A percentile compares a stretch with the other conserved stretches of the same genome.
Conservation (phyloP, 495 filamentous ascomycete genomes). For the Aspergillus nanangensis region DNA sequence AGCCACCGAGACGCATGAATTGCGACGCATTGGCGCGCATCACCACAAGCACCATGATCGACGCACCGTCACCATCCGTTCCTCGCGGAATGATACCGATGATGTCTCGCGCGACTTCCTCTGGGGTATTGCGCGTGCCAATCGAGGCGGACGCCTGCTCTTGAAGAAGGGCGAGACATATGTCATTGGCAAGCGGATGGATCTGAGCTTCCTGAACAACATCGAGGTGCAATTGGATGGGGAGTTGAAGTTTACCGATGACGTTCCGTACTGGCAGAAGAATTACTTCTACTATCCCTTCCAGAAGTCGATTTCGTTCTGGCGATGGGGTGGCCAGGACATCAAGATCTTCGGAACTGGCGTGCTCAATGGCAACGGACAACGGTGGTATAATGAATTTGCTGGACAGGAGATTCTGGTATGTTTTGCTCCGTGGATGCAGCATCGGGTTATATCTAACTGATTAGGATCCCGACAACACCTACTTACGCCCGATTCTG, state of each 20-base stretch:
- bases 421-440: not conserved
- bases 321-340: constrained; percentile 55
- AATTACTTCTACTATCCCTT: constrained; percentile 53
- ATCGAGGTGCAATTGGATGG: constrained; percentile 55
- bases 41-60: constrained; percentile 31
- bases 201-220: constrained; percentile 52
- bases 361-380: constrained; percentile 52
- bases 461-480: constrained; percentile 44
- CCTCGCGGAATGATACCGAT: constrained; percentile 48
- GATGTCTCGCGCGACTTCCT: constrained; percentile 52
- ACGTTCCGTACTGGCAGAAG: constrained; percentile 54
- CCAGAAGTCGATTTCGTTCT: constrained; percentile 58
- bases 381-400: constrained; percentile 46
- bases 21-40: constrained; percentile 25
- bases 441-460: not conserved
- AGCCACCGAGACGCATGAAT: constrained; percentile 14
- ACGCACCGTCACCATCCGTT: constrained; percentile 42
- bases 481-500: constrained; percentile 50
- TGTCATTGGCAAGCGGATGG: constrained; percentile 52
- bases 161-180: constrained; percentile 48
- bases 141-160: constrained; percentile 48
- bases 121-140: constrained; percentile 46
- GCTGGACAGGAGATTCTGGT: constrained; percentile 42
- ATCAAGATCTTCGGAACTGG: constrained; percentile 53
- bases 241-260: constrained; percentile 54